Evolutionary conservation across 768 basidiomycete genomes (phyloP), one percentile per base, ranked within the genome.

Genomic region (Lentinula edodes): DNA sequence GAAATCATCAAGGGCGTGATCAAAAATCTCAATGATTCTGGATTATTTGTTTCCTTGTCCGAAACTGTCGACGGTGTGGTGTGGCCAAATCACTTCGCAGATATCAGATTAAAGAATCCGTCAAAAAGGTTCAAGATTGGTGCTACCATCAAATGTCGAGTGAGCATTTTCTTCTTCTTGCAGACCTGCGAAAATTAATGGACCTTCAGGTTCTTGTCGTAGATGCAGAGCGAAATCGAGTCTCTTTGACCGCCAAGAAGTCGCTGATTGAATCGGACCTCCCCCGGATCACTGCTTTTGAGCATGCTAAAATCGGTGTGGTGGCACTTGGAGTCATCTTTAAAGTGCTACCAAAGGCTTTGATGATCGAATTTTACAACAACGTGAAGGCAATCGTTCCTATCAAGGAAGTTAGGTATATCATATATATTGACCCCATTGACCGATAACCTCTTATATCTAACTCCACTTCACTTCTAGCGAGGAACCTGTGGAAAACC

Each of bases 71-170:
- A 97, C 68, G 97, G 92, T 34, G 89, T 97, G 32, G 80, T 98
- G 20, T 97, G 93, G 91, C 95, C 95, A 0, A 84, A 87, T 63
- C 97, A 98, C 70, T 97, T 91, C 70, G 94, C 97, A 10, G 97
- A 99, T 72, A 95, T 98, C 68, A 71, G 77, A n/a, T 80, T 98
- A 66, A 97, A 95, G 70, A 91, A 98, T 70, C 96, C 96, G 9
- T 86, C 93, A 46, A 92, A 88, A 74, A 83, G 89, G 63, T 99
- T 97, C 78, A 95, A 93, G 69, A 76, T 81, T 20, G 95, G 95
- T 28, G 80, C 82, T 3, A 83, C 71, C 56, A 89, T 98, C 72
- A 96, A 91, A 76, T 95, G 93, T 66, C 78, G 93, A 62, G 95
- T 94, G 74, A 6, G 88, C 75, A 1, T 28, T 56, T 12, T 34